Evolutionary conservation across 176 grass and related monocot genomes (phyloP).

Genomic region (Eleusine indica): DNA sequence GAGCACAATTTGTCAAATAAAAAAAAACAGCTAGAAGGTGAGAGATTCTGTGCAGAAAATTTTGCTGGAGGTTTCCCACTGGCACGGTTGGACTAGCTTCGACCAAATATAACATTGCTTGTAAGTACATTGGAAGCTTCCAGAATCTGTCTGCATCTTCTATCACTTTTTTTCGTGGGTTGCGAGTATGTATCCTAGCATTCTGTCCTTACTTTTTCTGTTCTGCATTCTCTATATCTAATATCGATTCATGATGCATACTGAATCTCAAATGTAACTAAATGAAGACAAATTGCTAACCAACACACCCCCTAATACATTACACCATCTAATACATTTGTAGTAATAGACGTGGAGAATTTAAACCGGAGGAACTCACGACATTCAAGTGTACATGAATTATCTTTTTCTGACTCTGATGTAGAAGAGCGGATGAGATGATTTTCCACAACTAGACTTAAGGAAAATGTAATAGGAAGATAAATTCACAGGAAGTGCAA

Average conservation of each 20-base stretch:
- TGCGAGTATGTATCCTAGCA: too few relatives aligned
- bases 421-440: background rate
- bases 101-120: too few relatives aligned
- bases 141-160: too few relatives aligned
- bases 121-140: too few relatives aligned
- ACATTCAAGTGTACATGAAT: background rate
- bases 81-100: too few relatives aligned
- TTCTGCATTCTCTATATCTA: background rate
- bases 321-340: background rate
- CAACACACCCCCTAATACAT: background rate
- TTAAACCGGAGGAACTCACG: background rate
- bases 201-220: too few relatives aligned
- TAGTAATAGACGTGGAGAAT: background rate
- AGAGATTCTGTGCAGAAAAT: too few relatives aligned
- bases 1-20: too few relatives aligned
- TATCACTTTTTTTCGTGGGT: too few relatives aligned
- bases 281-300: background rate
- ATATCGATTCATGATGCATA: background rate
- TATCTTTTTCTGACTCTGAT: background rate
- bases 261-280: background rate
- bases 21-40: too few relatives aligned
- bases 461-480: background rate
- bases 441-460: background rate
- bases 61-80: too few relatives aligned
- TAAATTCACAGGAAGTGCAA: background rate